Base-by-base conservation (phyloP, 1,284 basidiomycete species). In the Apiotrichum brassicae region DNA sequence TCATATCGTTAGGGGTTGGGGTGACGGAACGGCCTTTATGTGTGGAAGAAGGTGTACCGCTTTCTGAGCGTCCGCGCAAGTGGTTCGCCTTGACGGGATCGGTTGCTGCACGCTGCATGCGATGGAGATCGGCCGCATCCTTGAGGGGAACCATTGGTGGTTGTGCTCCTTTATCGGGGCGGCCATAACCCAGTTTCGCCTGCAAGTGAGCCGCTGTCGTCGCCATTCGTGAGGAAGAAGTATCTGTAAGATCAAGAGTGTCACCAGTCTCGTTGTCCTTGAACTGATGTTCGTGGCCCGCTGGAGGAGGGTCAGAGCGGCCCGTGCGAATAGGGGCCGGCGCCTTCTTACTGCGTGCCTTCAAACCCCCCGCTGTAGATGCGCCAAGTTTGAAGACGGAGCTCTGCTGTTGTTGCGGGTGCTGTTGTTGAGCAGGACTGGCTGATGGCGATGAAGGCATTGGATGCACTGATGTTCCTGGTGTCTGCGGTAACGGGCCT, bases 101-200 rank as follows among this genome's bases (percentile, higher is more conserved):
- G 9, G 46, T 48, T 25, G 37, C 32, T 19, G 25, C 18, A 36
- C 28, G 39, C 38, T 26, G 38, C 35, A 35, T 50, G 28, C 19
- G n/a, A 33, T 35, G 34, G 37, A 20, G 36, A 16, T 47, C 46
- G 37, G 28, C 13, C 18, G 44, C 24, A 20, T 43, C 38, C 40
- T 63, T 66, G 48, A 64, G 53, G 2, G 64, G 60, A 2, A 66
- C 48, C 58, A 60, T 58, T 12, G 40, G 40, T 11, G 24, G 24
- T 11, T 24, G 39, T 37, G 41, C n/a, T 18, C 24, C 8, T 38
- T 9, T 38, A 4, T 42, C 40, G 16, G 46, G 48, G 9, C 56
- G 55, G 2, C 36, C 44, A 37, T 30, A 20, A n/a, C 40, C 40
- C 9, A 42, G 40, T 11, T 22, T 19, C n/a, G 40, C 40, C 14